Evolutionary conservation across 306 rosid genomes (phyloP).

Genomic region (Fagus crenata): DNA sequence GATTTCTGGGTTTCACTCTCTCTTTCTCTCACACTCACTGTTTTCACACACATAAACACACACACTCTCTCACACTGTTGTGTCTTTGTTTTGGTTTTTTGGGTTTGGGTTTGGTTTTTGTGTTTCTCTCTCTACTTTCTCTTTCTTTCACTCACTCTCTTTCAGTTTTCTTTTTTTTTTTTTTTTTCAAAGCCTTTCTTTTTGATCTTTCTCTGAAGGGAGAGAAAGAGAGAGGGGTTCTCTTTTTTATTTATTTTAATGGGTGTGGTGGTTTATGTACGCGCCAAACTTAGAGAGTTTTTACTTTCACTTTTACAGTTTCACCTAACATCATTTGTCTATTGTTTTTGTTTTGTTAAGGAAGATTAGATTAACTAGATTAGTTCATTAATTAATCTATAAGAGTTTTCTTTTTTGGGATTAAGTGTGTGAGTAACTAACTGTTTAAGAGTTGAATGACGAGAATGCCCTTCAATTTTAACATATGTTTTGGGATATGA

Average conservation of each 20-base stretch:
- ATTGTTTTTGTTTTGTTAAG: no score
- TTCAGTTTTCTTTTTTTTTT: conserved; percentile 23
- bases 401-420: no score
- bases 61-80: conserved; percentile 35
- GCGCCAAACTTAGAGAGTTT: conserved; percentile 46
- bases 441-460: conserved; percentile 24
- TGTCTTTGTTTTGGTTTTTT: conserved; percentile 5
- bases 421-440: neutral
- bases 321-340: no score
- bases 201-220: conserved; percentile 25
- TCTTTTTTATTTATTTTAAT: conserved; percentile 6
- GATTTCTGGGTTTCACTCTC: conserved; percentile 41
- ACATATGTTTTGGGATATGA: conserved; percentile 31
- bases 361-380: no score
- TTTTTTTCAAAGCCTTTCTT: conserved; percentile 37
- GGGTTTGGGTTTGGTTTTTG: neutral
- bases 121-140: conserved; percentile 20
- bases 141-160: conserved; percentile 35
- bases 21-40: conserved; percentile 19
- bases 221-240: neutral
- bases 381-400: no score
- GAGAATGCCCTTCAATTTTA: conserved; percentile 19
- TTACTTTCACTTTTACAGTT: no score
- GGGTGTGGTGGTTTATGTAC: conserved; percentile 39
- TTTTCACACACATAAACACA: neutral